Evolutionary conservation across 768 basidiomycete genomes (phyloP).

Genomic region (Suillus weaverae): DNA sequence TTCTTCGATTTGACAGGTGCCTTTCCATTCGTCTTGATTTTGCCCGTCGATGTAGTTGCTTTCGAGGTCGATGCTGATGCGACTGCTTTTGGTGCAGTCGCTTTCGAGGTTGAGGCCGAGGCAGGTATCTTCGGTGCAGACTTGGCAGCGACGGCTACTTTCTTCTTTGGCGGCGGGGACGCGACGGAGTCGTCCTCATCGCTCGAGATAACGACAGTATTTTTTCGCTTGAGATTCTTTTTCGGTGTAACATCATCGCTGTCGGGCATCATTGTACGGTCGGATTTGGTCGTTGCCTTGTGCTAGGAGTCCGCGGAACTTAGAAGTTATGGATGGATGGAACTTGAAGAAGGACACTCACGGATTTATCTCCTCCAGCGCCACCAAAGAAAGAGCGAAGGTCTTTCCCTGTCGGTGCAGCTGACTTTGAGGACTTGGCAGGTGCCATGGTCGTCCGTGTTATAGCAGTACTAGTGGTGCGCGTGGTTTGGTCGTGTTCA

Average conservation of each 20-base stretch:
- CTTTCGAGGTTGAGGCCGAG: background rate
- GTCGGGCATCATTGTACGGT: conserved; percentile 22
- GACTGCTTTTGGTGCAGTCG: background rate
- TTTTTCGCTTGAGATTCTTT: conserved; percentile 33
- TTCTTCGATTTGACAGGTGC: conserved; percentile 7
- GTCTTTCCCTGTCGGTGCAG: conserved; percentile 22
- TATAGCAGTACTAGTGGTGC: background rate
- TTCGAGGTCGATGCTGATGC: background rate
- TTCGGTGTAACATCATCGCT: conserved; percentile 23
- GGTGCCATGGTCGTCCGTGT: background rate
- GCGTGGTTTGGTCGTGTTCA: background rate
- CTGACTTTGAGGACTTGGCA: background rate
- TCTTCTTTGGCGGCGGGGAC: conserved; percentile 42
- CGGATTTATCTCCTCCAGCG: background rate
- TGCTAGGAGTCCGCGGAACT: background rate
- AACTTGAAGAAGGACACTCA: background rate
- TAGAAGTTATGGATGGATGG: background rate
- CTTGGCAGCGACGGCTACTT: conserved; percentile 27
- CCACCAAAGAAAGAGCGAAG: conserved; percentile 42
- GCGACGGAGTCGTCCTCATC: conserved; percentile 38
- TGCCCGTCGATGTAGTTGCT: background rate
- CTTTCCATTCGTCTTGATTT: conserved; percentile 1
- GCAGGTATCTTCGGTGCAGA: conserved; percentile 4
- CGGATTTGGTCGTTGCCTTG: conserved; percentile 13
- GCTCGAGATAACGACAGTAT: conserved; percentile 30